Percentiles rank a stretch among this genome's conserved stretches.
Conservation (phyloP, 257 asterid genomes). For the Salvia hispanica region DNA sequence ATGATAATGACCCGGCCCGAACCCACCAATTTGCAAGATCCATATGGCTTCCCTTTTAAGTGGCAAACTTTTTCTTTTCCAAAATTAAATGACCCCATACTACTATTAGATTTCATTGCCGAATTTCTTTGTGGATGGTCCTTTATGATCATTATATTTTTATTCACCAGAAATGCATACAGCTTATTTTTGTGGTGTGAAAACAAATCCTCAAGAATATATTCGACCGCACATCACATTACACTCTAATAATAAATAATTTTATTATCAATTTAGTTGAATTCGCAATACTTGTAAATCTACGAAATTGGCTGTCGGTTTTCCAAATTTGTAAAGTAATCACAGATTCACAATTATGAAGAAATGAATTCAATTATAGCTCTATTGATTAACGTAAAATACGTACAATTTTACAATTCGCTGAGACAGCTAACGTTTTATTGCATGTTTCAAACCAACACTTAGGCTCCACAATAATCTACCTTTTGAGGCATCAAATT, state of each 20-base stretch:
- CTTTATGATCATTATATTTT: too few species aligned
- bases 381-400: slow-evolving; percentile 11
- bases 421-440: slow-evolving; percentile 23
- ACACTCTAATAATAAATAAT: neutral
- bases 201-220: neutral
- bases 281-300: neutral
- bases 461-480: slow-evolving; percentile 32
- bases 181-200: too few species aligned
- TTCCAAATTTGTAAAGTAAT: neutral
- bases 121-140: neutral
- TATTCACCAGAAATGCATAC: too few species aligned
- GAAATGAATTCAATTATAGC: slow-evolving; percentile 10
- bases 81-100: neutral
- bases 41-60: neutral
- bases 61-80: too few species aligned
- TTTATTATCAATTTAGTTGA: too few species aligned
- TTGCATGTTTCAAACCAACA: slow-evolving; percentile 31
- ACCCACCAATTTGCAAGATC: neutral
- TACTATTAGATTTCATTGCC: neutral
- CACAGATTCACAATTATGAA: neutral
- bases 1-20: too few species aligned
- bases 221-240: neutral
- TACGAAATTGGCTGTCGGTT: neutral
- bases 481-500: slow-evolving; percentile 20
- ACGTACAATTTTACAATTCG: slow-evolving; percentile 9